These are phyloP conservation scores for Syzygium syzygioides DNA, from an alignment of 441 rosid species.

Conservation along the genomic window DNA sequence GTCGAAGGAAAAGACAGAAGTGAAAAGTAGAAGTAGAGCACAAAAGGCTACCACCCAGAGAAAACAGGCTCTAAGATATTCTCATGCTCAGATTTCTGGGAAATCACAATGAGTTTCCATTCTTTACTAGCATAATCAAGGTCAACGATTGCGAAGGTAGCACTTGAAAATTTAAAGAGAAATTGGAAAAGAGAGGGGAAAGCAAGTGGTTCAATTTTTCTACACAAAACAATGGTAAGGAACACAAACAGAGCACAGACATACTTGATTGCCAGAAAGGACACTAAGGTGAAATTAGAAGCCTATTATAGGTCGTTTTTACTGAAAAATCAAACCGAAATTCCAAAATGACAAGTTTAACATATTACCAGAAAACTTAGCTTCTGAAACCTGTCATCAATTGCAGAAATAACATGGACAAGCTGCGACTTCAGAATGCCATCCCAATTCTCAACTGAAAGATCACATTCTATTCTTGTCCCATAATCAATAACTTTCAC, in stretches of 20 bases:
- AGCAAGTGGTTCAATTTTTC: background rate
- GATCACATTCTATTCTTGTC: conserved; percentile 42
- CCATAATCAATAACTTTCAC: conserved; percentile 36
- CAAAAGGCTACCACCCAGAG: background rate
- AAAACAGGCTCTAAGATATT: background rate
- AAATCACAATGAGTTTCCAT: background rate
- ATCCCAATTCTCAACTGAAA: conserved; percentile 47
- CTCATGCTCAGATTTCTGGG: background rate
- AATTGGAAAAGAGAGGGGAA: background rate
- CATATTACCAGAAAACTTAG: conserved; percentile 43
- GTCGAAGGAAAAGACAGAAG: background rate
- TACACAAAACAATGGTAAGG: background rate
- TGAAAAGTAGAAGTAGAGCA: background rate
- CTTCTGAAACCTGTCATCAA: conserved; percentile 50
- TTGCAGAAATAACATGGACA: conserved; percentile 31
- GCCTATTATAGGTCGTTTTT: background rate
- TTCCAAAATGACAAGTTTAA: background rate
- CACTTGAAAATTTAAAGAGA: background rate
- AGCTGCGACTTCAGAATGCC: conserved; percentile 38
- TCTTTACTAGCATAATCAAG: background rate
- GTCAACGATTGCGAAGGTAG: background rate
- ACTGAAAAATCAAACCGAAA: background rate
- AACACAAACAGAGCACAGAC: background rate
- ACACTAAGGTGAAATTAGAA: background rate
- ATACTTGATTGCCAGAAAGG: background rate